Percentiles rank a stretch among this genome's conserved stretches.
Conservation (phyloP, 108 stramenopile species). For the Fistulifera solaris region DNA sequence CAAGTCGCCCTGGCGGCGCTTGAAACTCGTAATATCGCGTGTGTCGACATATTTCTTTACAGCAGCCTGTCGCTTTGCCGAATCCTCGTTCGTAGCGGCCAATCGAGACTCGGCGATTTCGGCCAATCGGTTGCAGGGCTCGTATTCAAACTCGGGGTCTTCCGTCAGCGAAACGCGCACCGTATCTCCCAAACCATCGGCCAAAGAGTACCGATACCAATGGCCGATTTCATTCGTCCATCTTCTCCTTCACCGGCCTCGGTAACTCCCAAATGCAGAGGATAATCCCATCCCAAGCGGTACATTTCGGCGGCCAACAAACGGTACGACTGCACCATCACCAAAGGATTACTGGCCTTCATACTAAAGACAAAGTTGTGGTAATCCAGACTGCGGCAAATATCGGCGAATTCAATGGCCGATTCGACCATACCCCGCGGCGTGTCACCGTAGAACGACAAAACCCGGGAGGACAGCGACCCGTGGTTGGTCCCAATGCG, state of each 20-base stretch:
- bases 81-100: conserved; percentile 50
- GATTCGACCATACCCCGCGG: conserved; percentile 98
- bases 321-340: conserved; percentile 95
- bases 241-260: conserved; percentile 99
- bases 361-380: conserved; percentile 99
- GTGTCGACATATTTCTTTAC: conserved; percentile 74
- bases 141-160: conserved; percentile 93
- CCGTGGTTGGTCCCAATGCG: conserved; percentile 98
- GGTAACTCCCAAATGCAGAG: conserved; percentile 94
- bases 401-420: conserved; percentile 94
- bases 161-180: conserved; percentile 94
- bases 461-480: conserved; percentile 76
- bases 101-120: conserved; percentile 69
- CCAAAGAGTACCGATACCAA: conserved; percentile 94
- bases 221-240: conserved; percentile 96
- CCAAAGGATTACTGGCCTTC: conserved; percentile 97
- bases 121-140: conserved; percentile 85
- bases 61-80: conserved; percentile 52
- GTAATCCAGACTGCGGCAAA: conserved; percentile 87
- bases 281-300: conserved; percentile 92
- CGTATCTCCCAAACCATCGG: conserved; percentile 95
- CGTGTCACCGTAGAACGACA: conserved; percentile 93
- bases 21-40: conserved; percentile 69
- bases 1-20: conserved; percentile 57
- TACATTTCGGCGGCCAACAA: conserved; percentile 89